phyloP scores from a whole-genome alignment of 208 protist species.

The Giardia duodenalis region DNA sequence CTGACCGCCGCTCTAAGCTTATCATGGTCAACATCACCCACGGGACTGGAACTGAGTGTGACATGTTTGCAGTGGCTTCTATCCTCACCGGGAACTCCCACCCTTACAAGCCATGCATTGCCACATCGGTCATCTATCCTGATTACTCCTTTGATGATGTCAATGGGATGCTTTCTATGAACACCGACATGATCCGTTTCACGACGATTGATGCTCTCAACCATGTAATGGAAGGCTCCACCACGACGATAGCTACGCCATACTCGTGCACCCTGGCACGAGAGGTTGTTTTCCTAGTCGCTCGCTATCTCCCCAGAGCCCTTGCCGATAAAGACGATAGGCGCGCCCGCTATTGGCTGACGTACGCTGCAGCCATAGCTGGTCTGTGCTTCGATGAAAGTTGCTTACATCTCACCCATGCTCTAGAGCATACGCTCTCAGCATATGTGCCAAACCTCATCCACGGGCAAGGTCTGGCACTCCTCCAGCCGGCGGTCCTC shows the following conservation, averaged over 20 bases:
- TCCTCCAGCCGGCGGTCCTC: constrained; percentile 38
- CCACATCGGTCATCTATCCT: constrained; percentile 22
- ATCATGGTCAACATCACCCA: constrained; percentile 38
- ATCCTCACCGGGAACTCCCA: background rate
- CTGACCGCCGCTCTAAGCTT: constrained; percentile 17
- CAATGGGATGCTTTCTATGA: background rate
- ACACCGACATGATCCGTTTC: constrained; percentile 26
- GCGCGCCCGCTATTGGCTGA: constrained; percentile 37
- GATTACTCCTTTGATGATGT: constrained; percentile 40
- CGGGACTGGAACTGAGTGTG: constrained; percentile 40
- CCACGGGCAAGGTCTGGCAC: constrained; percentile 37
- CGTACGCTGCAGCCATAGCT: constrained; percentile 31
- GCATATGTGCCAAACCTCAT: constrained; percentile 28
- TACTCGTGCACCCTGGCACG: constrained; percentile 15
- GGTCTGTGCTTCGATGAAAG: constrained; percentile 39
- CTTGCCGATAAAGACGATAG: constrained; percentile 29
- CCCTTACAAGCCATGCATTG: constrained; percentile 36
- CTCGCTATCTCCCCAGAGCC: constrained; percentile 35
- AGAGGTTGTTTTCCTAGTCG: constrained; percentile 22
- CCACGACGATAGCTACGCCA: constrained; percentile 36
- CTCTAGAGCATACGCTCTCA: constrained; percentile 40
- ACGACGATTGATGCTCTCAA: constrained; percentile 35
- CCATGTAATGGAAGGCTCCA: constrained; percentile 41
- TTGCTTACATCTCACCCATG: constrained; percentile 39
- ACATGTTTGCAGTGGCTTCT: constrained; percentile 41